phyloP scores from a whole-genome alignment of 805 yeast species.

The Ogataea thermomethanolica region DNA sequence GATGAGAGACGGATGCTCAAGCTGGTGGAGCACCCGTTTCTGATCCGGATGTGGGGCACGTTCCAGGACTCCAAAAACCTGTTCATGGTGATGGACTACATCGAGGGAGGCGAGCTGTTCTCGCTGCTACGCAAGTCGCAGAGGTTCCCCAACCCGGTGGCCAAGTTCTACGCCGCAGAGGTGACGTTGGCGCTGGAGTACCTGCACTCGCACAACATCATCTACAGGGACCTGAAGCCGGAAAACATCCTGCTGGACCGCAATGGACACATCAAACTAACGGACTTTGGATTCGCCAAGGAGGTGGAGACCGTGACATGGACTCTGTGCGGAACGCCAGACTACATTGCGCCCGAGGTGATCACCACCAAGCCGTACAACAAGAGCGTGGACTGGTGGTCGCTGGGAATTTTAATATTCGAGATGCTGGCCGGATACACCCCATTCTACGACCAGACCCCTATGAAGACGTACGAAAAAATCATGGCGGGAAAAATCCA shows the following conservation, averaged over 20 bases:
- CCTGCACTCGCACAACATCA: constrained; percentile 54
- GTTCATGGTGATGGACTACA: constrained; percentile 64
- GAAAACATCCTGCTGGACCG: constrained; percentile 57
- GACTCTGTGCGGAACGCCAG: constrained; percentile 64
- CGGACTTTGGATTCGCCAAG: constrained; percentile 63
- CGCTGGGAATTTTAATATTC: constrained; percentile 55
- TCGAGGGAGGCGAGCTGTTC: constrained; percentile 62
- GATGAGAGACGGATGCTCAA: constrained; percentile 60
- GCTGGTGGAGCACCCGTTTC: constrained; percentile 57
- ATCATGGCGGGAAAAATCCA: constrained; percentile 52
- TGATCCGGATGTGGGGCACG: constrained; percentile 65
- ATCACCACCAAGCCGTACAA: constrained; percentile 61
- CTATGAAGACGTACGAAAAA: constrained; percentile 62
- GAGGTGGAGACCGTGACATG: constrained; percentile 58
- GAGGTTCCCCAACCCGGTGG: constrained; percentile 60
- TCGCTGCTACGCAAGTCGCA: constrained; percentile 54
- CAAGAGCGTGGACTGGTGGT: constrained; percentile 66
- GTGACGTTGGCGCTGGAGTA: constrained; percentile 57
- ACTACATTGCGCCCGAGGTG: constrained; percentile 63
- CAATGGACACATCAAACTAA: constrained; percentile 57
- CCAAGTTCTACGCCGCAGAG: constrained; percentile 62
- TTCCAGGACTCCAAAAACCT: constrained; percentile 55
- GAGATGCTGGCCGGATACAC: constrained; percentile 65
- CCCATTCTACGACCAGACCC: constrained; percentile 61
- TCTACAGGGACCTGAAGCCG: constrained; percentile 60